Conservation (phyloP, 495 filamentous ascomycete species). For the Trichodelitschia bisporula region DNA sequence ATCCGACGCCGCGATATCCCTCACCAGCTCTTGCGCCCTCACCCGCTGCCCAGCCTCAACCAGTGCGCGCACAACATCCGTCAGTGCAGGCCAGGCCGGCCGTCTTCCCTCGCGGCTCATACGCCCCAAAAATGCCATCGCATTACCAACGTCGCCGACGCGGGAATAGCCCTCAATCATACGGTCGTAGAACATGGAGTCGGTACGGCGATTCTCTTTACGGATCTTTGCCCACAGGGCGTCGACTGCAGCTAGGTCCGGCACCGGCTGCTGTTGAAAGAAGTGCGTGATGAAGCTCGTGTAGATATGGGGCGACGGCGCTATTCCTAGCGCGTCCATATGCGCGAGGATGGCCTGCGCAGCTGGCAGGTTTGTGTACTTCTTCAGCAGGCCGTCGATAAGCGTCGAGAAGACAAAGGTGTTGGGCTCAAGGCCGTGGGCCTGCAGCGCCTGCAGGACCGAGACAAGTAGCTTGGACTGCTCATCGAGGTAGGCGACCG, state of each 20-base stretch:
- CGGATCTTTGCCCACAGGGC: constrained; percentile 23
- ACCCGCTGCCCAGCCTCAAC: constrained; percentile 18
- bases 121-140: constrained; percentile 24
- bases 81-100: constrained; percentile 22
- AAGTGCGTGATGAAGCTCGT: constrained; percentile 45
- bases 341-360: constrained; percentile 34
- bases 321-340: constrained; percentile 26
- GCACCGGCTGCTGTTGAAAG: constrained; percentile 28
- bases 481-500: constrained; percentile 10
- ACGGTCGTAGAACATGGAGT: constrained; percentile 41
- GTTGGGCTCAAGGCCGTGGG: constrained; percentile 26
- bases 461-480: constrained; percentile 15
- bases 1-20: constrained; percentile 13
- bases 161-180: constrained; percentile 35
- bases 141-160: constrained; percentile 21
- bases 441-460: constrained; percentile 28
- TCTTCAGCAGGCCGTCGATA: constrained; percentile 32
- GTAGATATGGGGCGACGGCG: constrained; percentile 34
- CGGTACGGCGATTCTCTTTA: constrained; percentile 16
- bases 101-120: constrained; percentile 17
- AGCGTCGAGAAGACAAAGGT: constrained; percentile 33
- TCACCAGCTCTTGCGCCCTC: constrained; percentile 14
- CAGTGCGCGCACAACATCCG: constrained; percentile 22
- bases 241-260: constrained; percentile 30
- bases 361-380: constrained; percentile 18